phyloP scores from a whole-genome alignment of 2,329 filamentous ascomycete species.

The Penicillium aurantiogriseum region DNA sequence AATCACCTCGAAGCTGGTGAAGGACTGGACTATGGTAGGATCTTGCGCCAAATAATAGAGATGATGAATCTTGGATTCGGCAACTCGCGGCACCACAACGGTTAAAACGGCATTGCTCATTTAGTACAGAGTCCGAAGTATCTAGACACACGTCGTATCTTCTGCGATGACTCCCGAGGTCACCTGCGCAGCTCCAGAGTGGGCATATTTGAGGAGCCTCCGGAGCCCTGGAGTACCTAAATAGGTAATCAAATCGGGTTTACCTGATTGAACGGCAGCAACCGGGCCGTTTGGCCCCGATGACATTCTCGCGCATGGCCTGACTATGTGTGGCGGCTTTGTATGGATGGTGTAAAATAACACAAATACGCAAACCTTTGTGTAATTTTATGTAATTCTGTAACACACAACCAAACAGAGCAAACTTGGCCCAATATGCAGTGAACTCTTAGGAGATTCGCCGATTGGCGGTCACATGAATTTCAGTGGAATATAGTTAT shows the following conservation, averaged over 20 bases:
- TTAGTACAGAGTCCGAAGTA: no score
- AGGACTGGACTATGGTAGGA: background rate
- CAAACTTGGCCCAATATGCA: no score
- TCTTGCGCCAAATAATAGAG: background rate
- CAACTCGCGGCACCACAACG: background rate
- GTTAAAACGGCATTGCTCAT: background rate
- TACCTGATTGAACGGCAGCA: background rate
- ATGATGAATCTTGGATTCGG: background rate
- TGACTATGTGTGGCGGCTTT: background rate
- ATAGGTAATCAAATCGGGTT: background rate
- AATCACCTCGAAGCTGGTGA: background rate
- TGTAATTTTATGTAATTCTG: no score
- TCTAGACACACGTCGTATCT: no score
- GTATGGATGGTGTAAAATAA: no score
- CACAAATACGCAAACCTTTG: no score
- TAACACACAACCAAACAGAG: no score
- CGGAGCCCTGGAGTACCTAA: no score
- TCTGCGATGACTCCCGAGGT: background rate
- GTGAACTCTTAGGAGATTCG: no score
- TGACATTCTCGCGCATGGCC: slow-evolving; percentile 12
- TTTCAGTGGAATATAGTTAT: no score
- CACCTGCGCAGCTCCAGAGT: background rate
- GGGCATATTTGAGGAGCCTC: no score
- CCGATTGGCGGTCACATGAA: no score
- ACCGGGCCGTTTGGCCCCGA: background rate